These are phyloP conservation scores for Suillus decipiens DNA, from an alignment of 768 basidiomycete genomes.

Conservation along the genomic window DNA sequence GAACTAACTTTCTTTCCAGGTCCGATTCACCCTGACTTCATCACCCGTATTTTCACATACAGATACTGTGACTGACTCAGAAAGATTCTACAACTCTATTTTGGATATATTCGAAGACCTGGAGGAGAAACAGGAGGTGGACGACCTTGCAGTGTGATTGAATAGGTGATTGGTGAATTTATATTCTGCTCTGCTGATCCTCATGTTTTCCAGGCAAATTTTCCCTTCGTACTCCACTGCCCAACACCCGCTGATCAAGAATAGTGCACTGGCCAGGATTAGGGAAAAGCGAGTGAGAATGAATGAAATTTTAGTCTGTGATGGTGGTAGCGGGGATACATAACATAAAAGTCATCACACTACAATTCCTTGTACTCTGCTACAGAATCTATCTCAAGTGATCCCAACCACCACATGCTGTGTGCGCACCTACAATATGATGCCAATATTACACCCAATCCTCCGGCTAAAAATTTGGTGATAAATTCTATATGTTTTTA, in stretches of 20 bases:
- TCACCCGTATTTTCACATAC: slow-evolving; percentile 20
- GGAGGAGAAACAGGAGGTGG: slow-evolving; percentile 22
- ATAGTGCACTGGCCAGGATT: too few species aligned
- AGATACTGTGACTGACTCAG: slow-evolving; percentile 25
- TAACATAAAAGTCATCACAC: too few species aligned
- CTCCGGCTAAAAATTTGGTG: too few species aligned
- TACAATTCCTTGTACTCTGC: too few species aligned
- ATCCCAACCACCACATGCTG: too few species aligned
- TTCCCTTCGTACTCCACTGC: slow-evolving; percentile 10
- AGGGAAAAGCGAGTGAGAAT: too few species aligned
- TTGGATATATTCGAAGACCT: slow-evolving; percentile 23
- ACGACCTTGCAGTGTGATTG: slow-evolving; percentile 22
- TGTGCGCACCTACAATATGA: too few species aligned
- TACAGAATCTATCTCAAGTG: too few species aligned
- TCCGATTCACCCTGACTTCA: slow-evolving; percentile 21
- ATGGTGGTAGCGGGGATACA: too few species aligned
- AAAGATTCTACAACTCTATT: slow-evolving; percentile 25
- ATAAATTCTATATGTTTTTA: too few species aligned
- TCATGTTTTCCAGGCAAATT: slow-evolving; percentile 6
- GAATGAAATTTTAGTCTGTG: too few species aligned
- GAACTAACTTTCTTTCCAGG: slow-evolving; percentile 12
- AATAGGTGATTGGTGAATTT: slow-evolving; percentile 14
- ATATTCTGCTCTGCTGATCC: slow-evolving; percentile 3
- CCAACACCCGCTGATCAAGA: not conserved
- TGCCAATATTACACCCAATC: too few species aligned